Evolutionary conservation across 1,284 basidiomycete genomes (phyloP).

Genomic region (Hypsizygus ulmarius): DNA sequence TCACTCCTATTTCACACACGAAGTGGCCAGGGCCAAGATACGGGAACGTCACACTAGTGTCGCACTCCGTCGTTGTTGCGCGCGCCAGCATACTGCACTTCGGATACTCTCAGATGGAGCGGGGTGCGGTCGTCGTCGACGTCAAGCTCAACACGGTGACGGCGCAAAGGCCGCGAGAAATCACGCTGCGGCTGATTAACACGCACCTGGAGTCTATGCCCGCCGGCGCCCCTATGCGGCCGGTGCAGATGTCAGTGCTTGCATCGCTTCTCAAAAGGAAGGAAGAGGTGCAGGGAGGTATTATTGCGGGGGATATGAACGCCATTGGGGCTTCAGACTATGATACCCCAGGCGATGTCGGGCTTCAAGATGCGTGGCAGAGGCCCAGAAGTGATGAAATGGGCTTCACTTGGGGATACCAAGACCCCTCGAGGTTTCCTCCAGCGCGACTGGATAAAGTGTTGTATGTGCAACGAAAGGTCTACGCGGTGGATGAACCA

Average conservation of each 20-base stretch:
- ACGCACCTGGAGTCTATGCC: conserved; percentile 67
- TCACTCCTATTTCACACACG: conserved; percentile 49
- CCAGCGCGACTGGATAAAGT: conserved; percentile 61
- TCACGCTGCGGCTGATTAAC: conserved; percentile 57
- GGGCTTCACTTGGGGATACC: conserved; percentile 67
- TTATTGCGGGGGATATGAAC: conserved; percentile 73
- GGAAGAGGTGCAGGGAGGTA: conserved; percentile 47
- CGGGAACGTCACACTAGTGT: conserved; percentile 65
- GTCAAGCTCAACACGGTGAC: conserved; percentile 43
- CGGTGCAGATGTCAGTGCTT: conserved; percentile 51
- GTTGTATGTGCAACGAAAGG: conserved; percentile 47
- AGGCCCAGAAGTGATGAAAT: conserved; percentile 36
- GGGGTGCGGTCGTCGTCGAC: conserved; percentile 58
- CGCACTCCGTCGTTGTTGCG: conserved; percentile 49
- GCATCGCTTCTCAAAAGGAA: conserved; percentile 43
- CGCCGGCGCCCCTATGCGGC: conserved; percentile 41
- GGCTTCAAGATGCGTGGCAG: conserved; percentile 57
- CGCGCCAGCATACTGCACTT: conserved; percentile 47
- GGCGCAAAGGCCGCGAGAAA: conserved; percentile 34
- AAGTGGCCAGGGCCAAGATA: conserved; percentile 55
- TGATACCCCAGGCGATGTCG: conserved; percentile 38
- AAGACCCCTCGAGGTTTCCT: conserved; percentile 41
- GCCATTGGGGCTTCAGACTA: conserved; percentile 48
- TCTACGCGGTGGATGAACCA: conserved; percentile 49
- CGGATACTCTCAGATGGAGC: conserved; percentile 44